A percentile compares a stretch with the other conserved stretches of the same genome.
Evolutionary conservation across 768 basidiomycete species (phyloP).

Genomic region (Trametes cingulata): DNA sequence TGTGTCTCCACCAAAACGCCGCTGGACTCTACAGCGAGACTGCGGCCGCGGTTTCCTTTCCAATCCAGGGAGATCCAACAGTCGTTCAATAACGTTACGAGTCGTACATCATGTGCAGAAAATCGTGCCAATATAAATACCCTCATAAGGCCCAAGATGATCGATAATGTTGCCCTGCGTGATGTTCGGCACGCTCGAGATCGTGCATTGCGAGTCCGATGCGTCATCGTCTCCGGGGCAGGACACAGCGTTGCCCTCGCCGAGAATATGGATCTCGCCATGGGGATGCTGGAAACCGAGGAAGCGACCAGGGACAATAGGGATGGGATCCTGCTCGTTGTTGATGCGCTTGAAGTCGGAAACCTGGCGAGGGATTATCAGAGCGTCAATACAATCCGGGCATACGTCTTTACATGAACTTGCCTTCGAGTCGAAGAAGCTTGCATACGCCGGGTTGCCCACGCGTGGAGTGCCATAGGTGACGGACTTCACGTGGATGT

Average conservation of each 20-base stretch:
- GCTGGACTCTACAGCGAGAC: too few relatives aligned
- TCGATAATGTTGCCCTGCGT: constrained; percentile 49
- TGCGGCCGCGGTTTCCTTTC: too few relatives aligned
- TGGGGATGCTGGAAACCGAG: constrained; percentile 53
- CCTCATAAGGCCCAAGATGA: constrained; percentile 60
- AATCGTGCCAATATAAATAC: constrained; percentile 55
- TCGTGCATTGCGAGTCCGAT: constrained; percentile 53
- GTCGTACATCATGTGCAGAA: constrained; percentile 29
- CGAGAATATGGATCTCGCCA: constrained; percentile 55
- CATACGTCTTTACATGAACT: too few relatives aligned
- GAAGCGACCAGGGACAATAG: constrained; percentile 54
- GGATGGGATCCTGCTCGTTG: constrained; percentile 46
- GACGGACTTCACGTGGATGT: constrained; percentile 40
- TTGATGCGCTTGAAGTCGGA: constrained; percentile 33
- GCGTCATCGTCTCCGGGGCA: constrained; percentile 58
- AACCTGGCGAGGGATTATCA: constrained; percentile 21
- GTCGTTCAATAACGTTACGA: too few relatives aligned
- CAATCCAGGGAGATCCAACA: too few relatives aligned
- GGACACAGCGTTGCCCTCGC: constrained; percentile 34
- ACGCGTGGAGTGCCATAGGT: constrained; percentile 56
- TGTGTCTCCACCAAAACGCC: too few relatives aligned
- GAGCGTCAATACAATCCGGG: too few relatives aligned
- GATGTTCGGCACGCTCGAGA: constrained; percentile 55
- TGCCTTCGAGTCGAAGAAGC: constrained; percentile 47
- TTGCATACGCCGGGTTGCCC: constrained; percentile 42